These are phyloP conservation scores for Fusarium goolgardi DNA, from an alignment of 2,329 filamentous ascomycete genomes.

Conservation along the genomic window DNA sequence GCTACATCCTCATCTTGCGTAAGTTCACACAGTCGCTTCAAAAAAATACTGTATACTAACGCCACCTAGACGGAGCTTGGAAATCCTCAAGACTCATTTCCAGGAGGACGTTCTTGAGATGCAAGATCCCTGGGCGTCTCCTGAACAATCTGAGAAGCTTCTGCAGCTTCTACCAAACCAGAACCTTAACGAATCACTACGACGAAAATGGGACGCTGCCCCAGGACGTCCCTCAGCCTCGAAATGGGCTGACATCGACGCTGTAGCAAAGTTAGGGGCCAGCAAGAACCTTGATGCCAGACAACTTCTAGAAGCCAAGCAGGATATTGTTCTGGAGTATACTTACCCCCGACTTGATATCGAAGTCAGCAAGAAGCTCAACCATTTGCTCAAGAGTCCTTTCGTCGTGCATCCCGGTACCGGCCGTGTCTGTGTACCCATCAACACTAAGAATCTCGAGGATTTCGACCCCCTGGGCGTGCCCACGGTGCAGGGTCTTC, in stretches of 20 bases:
- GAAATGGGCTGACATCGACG: constrained; percentile 96
- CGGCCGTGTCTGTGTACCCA: constrained; percentile 93
- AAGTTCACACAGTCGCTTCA: constrained; percentile 47
- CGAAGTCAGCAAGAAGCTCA: constrained; percentile 96
- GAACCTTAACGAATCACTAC: constrained; percentile 78
- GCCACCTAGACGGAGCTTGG: constrained; percentile 76
- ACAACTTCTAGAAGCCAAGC: constrained; percentile 86
- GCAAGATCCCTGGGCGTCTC: constrained; percentile 85
- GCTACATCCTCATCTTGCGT: constrained; percentile 88
- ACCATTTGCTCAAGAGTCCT: constrained; percentile 96
- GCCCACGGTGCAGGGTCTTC: constrained; percentile 86
- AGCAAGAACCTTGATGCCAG: constrained; percentile 78
- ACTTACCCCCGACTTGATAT: constrained; percentile 97
- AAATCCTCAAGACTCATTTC: constrained; percentile 87
- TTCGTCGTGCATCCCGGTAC: constrained; percentile 98
- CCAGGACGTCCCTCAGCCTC: constrained; percentile 79
- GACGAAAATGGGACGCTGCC: constrained; percentile 90
- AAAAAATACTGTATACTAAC: constrained; percentile 34
- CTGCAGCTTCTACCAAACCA: constrained; percentile 87
- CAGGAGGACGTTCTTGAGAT: constrained; percentile 81
- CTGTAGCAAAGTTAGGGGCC: constrained; percentile 80
- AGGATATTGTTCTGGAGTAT: constrained; percentile 96
- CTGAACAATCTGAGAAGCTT: constrained; percentile 79
- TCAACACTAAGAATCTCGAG: constrained; percentile 78
- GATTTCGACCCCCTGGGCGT: constrained; percentile 88